A percentile compares a stretch with the other conserved stretches of the same genome.
phyloP scores from a whole-genome alignment of 495 filamentous ascomycete genomes.

The Penicillium desertorum region DNA sequence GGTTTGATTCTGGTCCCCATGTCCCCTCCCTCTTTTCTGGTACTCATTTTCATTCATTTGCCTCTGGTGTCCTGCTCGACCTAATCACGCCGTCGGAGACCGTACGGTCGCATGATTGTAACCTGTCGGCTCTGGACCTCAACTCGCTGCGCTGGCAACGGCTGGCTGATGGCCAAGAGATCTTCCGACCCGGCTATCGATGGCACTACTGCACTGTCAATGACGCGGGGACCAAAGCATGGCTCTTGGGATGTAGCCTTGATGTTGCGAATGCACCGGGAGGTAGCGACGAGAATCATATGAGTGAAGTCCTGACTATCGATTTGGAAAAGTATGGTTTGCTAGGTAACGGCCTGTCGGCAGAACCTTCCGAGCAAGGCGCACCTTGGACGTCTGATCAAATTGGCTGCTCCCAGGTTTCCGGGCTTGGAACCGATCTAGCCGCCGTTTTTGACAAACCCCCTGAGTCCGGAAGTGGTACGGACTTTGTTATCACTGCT shows the following conservation, averaged over 20 bases:
- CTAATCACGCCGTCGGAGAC: constrained; percentile 90
- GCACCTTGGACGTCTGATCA: constrained; percentile 54
- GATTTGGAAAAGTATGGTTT: constrained; percentile 85
- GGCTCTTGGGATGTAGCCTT: constrained; percentile 88
- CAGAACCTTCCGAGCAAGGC: constrained; percentile 58
- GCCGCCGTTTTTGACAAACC: constrained; percentile 79
- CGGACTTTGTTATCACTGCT: constrained; percentile 84
- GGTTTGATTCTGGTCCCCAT: constrained; percentile 84
- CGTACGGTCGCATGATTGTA: constrained; percentile 80
- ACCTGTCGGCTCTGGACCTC: constrained; percentile 82
- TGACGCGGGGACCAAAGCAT: constrained; percentile 89
- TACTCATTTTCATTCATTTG: constrained; percentile 91
- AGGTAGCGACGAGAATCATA: constrained; percentile 72
- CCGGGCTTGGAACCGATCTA: constrained; percentile 77
- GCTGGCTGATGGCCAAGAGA: constrained; percentile 86
- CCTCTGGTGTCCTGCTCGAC: constrained; percentile 87
- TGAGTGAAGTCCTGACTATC: constrained; percentile 90
- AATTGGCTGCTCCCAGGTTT: constrained; percentile 44
- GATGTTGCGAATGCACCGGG: constrained; percentile 56
- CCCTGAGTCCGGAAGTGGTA: constrained; percentile 74
- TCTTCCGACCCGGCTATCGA: constrained; percentile 81
- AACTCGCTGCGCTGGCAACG: constrained; percentile 88
- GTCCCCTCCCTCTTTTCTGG: constrained; percentile 85
- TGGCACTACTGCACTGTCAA: constrained; percentile 98
- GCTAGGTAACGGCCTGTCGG: constrained; percentile 70